These are phyloP conservation scores for Millerago galiae DNA, from an alignment of 805 yeast genomes.

Conservation along the genomic window DNA sequence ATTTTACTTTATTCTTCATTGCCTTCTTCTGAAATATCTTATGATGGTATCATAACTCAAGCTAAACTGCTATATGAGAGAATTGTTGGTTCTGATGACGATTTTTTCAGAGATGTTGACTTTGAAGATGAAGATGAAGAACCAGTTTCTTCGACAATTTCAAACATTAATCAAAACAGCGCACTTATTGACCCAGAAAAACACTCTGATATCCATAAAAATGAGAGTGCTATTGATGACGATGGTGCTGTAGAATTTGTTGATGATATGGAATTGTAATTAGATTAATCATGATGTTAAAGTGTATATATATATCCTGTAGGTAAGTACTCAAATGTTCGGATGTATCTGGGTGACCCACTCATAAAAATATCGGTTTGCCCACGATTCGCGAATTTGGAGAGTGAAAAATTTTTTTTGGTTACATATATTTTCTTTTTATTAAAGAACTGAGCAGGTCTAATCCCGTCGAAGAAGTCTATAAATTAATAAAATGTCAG, in stretches of 20 bases:
- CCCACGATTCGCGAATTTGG: not conserved
- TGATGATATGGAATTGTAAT: conserved; percentile 28
- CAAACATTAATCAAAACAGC: not conserved
- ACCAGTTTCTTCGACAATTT: not conserved
- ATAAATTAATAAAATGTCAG: conserved; percentile 59
- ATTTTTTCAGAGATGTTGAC: conserved; percentile 84
- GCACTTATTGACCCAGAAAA: not conserved
- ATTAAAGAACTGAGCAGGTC: conserved; percentile 49
- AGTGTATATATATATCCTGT: too few species aligned
- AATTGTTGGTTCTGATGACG: conserved; percentile 91
- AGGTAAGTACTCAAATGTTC: too few species aligned
- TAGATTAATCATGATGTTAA: not conserved
- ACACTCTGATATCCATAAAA: conserved; percentile 1
- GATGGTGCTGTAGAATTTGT: conserved; percentile 33
- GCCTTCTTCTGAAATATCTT: conserved; percentile 83
- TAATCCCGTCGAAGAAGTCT: conserved; percentile 70
- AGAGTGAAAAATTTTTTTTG: conserved; percentile 3
- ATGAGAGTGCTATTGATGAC: conserved; percentile 7
- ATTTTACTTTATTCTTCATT: conserved; percentile 44
- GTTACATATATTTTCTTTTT: not conserved
- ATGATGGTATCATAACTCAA: conserved; percentile 84
- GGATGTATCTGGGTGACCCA: not conserved
- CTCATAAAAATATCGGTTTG: not conserved
- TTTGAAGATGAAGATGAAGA: conserved; percentile 82
- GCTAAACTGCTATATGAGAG: conserved; percentile 67